Evolutionary conservation across 331 rosid species (phyloP), one percentile per base, ranked within the genome.

Genomic region (Rosa hybrid): DNA sequence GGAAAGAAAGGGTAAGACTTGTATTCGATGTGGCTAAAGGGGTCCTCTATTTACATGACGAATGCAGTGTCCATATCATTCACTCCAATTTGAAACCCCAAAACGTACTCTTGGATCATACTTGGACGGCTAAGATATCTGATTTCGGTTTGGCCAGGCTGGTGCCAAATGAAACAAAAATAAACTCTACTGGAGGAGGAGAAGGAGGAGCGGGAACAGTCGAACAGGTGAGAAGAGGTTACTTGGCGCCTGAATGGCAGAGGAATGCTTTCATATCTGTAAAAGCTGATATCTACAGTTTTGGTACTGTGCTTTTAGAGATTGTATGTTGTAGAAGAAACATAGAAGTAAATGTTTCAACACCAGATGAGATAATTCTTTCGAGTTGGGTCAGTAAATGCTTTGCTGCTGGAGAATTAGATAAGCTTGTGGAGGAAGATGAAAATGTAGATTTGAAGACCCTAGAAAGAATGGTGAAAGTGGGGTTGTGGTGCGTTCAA

Each of bases 61-160:
- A 72, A 34, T 84, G 87, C 49, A 73, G 60, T n/a, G 74, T 54
- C 18, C 80, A 67, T 7, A 81, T 73, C 38, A 84, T 84, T 8
- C 87, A 84, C 21, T 84, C 81, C 3, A 83, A 85, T 50, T 81
- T 84, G 20, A 84, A 84, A 74, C 87, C 87, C 45, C 85, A 84
- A 5, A 84, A 84, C 81, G 77, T 84, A 79, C 85, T 77, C 63
- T 71, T 85, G 2, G 83, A 81, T 7, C 83, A 85, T 20, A 57
- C 45, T 21, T 78, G 62, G 63, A 74, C 45, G 0, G 72, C 83
- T n/a, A 54, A 72, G 30, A 85, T 85, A n/a, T 68, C 85, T 0
- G 83, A 85, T 78, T 85, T 85, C 4, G 85, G 85, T 7, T 78
- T 85, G 78, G 88, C 88, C 7, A 77, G 82, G 60, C 83, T 78